A percentile compares a stretch with the other conserved stretches of the same genome.
These are phyloP conservation scores for Eucalyptus sideroxylon DNA, from an alignment of 345 rosid genomes.

Conservation along the genomic window DNA sequence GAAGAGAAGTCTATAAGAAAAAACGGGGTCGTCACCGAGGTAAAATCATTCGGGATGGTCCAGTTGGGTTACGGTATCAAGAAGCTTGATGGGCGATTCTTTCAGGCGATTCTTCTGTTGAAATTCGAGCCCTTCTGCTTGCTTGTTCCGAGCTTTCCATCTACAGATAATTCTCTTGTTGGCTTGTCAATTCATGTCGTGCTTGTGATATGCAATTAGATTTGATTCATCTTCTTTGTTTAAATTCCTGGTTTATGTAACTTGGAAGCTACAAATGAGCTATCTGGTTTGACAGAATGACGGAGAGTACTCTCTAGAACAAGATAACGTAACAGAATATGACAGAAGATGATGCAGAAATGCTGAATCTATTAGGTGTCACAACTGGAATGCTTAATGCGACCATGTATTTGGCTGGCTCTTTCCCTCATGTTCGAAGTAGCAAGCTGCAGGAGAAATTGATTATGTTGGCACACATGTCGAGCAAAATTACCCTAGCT, in stretches of 20 bases:
- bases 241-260: background rate
- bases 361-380: background rate
- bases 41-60: slow-evolving; percentile 53
- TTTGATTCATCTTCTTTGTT: background rate
- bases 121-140: background rate
- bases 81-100: slow-evolving; percentile 59
- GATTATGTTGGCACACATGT: background rate
- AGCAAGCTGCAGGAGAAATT: background rate
- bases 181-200: background rate
- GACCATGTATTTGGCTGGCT: background rate
- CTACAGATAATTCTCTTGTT: background rate
- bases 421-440: background rate
- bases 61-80: slow-evolving; percentile 80
- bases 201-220: background rate
- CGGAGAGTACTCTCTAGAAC: background rate
- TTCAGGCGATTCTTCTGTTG: slow-evolving; percentile 27
- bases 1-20: slow-evolving; percentile 53
- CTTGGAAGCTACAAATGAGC: background rate
- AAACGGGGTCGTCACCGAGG: slow-evolving; percentile 53
- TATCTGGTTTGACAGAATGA: background rate
- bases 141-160: background rate
- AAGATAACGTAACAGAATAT: background rate
- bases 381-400: background rate
- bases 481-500: background rate
- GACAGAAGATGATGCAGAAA: background rate